phyloP scores from a whole-genome alignment of 2,329 filamentous ascomycete genomes.

The Thyridium curvatum region DNA sequence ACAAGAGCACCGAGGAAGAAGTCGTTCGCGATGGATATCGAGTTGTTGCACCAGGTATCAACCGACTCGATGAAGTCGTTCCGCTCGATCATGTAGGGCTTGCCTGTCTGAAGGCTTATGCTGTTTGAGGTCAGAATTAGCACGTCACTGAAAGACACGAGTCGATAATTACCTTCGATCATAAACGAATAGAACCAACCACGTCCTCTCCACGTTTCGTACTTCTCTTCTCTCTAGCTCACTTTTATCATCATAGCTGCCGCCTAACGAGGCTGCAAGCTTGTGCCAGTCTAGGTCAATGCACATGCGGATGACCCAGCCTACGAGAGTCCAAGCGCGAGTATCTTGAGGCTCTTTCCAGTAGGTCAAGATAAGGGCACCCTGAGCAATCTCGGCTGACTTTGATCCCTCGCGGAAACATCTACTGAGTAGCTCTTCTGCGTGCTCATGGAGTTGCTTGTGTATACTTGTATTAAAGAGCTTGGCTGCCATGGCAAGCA shows the following conservation, averaged over 20 bases:
- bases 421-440: conserved; percentile 14
- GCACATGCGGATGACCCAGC: conserved; percentile 31
- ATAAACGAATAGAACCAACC: conserved; percentile 31
- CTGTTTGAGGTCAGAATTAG: conserved; percentile 12
- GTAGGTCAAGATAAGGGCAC: conserved; percentile 29
- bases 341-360: conserved; percentile 35
- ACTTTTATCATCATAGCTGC: background rate
- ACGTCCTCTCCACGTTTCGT: conserved; percentile 27
- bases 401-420: conserved; percentile 24
- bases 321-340: conserved; percentile 29
- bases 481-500: no score
- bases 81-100: conserved; percentile 33
- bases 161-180: conserved; percentile 31
- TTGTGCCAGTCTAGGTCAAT: conserved; percentile 4
- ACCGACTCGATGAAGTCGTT: conserved; percentile 27
- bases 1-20: conserved; percentile 26
- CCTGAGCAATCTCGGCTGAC: conserved; percentile 30
- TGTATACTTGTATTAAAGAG: background rate
- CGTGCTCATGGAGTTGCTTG: background rate
- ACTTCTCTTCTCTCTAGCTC: conserved; percentile 16
- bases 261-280: no score
- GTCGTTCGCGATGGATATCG: conserved; percentile 13
- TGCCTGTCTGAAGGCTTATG: conserved; percentile 32
- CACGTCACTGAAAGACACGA: conserved; percentile 4
- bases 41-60: conserved; percentile 24